Evolutionary conservation across 2,329 filamentous ascomycete genomes (phyloP).

Genomic region (Xylaria sp.): DNA sequence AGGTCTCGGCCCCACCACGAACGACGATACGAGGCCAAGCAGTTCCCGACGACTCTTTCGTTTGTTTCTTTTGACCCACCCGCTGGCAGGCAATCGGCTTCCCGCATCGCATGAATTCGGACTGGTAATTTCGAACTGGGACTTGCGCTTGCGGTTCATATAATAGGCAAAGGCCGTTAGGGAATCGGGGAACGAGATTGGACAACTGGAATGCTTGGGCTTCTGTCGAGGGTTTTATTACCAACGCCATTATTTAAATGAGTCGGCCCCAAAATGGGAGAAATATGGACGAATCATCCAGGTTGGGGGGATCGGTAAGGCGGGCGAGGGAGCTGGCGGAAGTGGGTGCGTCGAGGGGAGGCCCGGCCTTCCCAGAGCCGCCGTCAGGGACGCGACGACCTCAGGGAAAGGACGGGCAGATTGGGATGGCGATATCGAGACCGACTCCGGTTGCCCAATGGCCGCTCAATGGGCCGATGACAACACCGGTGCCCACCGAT

Average conservation of each 20-base stretch:
- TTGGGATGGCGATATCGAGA: conserved; percentile 54
- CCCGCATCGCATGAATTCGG: conserved; percentile 22
- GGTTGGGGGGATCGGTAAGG: conserved; percentile 52
- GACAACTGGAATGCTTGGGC: conserved; percentile 26
- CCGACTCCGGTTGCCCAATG: conserved; percentile 43
- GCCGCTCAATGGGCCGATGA: conserved; percentile 40
- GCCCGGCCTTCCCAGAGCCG: conserved; percentile 32
- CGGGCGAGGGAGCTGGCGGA: conserved; percentile 58
- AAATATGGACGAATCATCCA: conserved; percentile 51
- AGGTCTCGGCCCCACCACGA: conserved; percentile 11
- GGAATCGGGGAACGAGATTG: conserved; percentile 21
- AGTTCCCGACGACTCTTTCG: conserved; percentile 17
- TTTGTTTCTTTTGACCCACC: conserved; percentile 22
- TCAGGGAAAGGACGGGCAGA: conserved; percentile 43
- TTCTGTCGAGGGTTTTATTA: conserved; percentile 21
- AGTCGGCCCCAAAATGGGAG: conserved; percentile 58
- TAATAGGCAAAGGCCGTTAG: conserved; percentile 19
- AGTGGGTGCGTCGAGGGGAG: conserved; percentile 42
- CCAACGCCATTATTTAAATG: conserved; percentile 49
- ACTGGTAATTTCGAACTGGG: conserved; percentile 14
- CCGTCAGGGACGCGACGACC: conserved; percentile 39
- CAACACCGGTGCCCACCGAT: conserved; percentile 28
- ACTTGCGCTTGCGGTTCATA: conserved; percentile 29
- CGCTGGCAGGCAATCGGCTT: conserved; percentile 23
- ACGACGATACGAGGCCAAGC: conserved; percentile 15